Evolutionary conservation across 2,329 filamentous ascomycete genomes (phyloP).

Genomic region (Lachnellula suecica): DNA sequence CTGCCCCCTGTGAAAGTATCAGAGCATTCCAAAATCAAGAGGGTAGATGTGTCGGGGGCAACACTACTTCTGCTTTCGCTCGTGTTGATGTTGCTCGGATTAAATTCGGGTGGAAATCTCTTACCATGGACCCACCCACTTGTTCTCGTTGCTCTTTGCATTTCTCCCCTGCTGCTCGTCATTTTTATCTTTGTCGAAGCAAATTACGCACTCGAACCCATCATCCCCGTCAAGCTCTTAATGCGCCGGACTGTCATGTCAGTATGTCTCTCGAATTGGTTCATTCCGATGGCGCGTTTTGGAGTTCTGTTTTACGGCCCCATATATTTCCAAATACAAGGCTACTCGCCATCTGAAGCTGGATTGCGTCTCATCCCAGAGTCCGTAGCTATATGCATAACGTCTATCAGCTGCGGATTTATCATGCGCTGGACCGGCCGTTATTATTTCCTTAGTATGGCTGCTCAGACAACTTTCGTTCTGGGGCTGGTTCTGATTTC

Average conservation of each 20-base stretch:
- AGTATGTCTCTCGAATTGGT: conserved; percentile 70
- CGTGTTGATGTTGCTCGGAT: conserved; percentile 68
- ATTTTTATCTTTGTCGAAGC: conserved; percentile 57
- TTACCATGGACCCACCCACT: conserved; percentile 60
- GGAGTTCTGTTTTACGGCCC: conserved; percentile 69
- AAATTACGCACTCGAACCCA: conserved; percentile 47
- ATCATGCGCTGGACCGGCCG: conserved; percentile 67
- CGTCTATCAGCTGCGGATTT: conserved; percentile 59
- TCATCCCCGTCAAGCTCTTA: conserved; percentile 61
- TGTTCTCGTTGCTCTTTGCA: conserved; percentile 39
- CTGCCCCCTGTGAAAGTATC: conserved; percentile 49
- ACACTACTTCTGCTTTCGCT: conserved; percentile 63
- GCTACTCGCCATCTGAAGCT: conserved; percentile 58
- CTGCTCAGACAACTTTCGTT: conserved; percentile 36
- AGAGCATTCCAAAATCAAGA: conserved; percentile 37
- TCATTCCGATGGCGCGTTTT: conserved; percentile 57
- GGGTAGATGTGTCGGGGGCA: conserved; percentile 72
- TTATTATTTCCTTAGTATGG: conserved; percentile 67
- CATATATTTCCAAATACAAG: conserved; percentile 71
- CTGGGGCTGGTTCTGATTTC: conserved; percentile 55
- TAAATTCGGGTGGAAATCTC: conserved; percentile 62
- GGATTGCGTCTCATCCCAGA: conserved; percentile 66
- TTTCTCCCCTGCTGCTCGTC: conserved; percentile 40
- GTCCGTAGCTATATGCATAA: conserved; percentile 57
- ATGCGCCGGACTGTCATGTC: conserved; percentile 64